A percentile compares a stretch with the other conserved stretches of the same genome.
Evolutionary conservation across 2,329 filamentous ascomycete genomes (phyloP).

Genomic region (Fusarium subtropicale): DNA sequence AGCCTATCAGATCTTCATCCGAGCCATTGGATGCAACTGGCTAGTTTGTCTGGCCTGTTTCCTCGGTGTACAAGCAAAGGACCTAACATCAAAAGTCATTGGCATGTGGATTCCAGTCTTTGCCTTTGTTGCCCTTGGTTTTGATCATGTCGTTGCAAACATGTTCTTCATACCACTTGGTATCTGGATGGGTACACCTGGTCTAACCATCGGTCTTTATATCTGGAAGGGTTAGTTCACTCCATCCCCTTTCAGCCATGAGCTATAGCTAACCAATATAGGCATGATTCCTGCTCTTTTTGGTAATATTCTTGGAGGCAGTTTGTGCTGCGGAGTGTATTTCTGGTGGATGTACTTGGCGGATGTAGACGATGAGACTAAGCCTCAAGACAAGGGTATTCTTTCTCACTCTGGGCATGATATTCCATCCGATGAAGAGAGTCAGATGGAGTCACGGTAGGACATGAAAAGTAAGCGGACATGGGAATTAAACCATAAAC

Average conservation of each 20-base stretch:
- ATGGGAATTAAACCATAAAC: rapidly evolving
- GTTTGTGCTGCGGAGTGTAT: constrained; percentile 61
- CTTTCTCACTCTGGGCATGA: constrained; percentile 8
- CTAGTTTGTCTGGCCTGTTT: constrained; percentile 67
- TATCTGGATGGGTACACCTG: constrained; percentile 61
- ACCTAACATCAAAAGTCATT: constrained; percentile 65
- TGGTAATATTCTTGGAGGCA: constrained; percentile 67
- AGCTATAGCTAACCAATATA: background rate
- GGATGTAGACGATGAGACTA: constrained; percentile 6
- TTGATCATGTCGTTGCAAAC: constrained; percentile 69
- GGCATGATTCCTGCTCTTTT: constrained; percentile 63
- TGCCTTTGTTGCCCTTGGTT: constrained; percentile 63
- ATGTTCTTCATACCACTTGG: constrained; percentile 66
- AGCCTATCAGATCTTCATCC: constrained; percentile 65
- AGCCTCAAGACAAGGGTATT: constrained; percentile 3
- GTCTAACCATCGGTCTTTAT: constrained; percentile 61
- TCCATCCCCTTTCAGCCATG: rapidly evolving
- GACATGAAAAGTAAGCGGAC: rapidly evolving
- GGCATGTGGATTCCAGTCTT: constrained; percentile 69
- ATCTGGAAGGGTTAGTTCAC: constrained; percentile 62
- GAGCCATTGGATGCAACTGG: constrained; percentile 68
- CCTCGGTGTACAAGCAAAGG: constrained; percentile 59
- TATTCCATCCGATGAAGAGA: constrained; percentile 35
- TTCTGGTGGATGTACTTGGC: constrained; percentile 44
- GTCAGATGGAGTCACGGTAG: constrained; percentile 3